Evolutionary conservation across 2,329 filamentous ascomycete genomes (phyloP).

Genomic region (Fusarium verticillioides): DNA sequence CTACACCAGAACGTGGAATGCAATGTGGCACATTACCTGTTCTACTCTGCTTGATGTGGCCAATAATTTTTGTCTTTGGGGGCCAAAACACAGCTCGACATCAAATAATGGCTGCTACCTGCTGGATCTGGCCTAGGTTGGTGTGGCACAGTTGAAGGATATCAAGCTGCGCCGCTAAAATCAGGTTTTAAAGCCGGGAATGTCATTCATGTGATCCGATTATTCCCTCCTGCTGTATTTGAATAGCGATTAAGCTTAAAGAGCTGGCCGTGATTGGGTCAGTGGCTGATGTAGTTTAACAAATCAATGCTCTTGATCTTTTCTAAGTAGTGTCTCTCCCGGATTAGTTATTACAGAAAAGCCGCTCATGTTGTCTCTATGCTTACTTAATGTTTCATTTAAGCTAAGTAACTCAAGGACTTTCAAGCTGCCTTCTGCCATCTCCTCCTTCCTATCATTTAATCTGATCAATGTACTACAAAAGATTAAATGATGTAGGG

Average conservation of each 20-base stretch:
- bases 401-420: accelerated
- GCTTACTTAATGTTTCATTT: neutral
- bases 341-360: accelerated
- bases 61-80: constrained; percentile 22
- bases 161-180: neutral
- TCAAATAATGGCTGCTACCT: neutral
- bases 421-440: neutral
- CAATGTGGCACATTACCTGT: too few relatives aligned
- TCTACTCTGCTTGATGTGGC: neutral
- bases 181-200: neutral
- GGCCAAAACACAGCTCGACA: neutral
- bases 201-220: neutral
- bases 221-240: neutral
- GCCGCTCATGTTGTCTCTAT: accelerated
- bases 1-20: neutral
- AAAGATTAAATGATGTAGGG: too few relatives aligned
- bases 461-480: accelerated
- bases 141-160: neutral
- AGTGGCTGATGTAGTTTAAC: accelerated
- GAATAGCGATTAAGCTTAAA: neutral
- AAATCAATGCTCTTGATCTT: accelerated
- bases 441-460: neutral
- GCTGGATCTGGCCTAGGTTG: neutral
- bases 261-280: neutral
- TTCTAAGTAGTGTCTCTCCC: neutral